A percentile compares a stretch with the other conserved stretches of the same genome.
These are phyloP conservation scores for Lagenaria siceraria DNA, from an alignment of 306 rosid genomes.

Conservation along the genomic window DNA sequence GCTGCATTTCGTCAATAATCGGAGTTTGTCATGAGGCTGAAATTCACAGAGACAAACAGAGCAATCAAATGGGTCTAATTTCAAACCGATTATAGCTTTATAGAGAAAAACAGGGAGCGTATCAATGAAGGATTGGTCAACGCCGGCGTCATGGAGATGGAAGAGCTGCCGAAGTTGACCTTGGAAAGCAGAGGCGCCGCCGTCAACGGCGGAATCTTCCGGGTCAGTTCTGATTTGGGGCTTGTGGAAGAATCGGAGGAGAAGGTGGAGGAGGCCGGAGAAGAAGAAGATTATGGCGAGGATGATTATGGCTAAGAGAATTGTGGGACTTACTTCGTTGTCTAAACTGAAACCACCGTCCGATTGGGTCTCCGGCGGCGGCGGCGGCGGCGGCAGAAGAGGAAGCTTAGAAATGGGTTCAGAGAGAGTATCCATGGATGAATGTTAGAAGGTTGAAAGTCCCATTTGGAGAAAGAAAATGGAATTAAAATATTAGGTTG, in stretches of 20 bases:
- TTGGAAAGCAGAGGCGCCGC: conserved; percentile 55
- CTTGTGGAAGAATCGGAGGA: conserved; percentile 55
- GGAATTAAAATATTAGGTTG: conserved; percentile 4
- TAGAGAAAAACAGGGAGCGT: conserved; percentile 70
- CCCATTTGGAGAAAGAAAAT: neutral
- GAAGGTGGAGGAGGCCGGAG: conserved; percentile 83
- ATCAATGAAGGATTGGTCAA: conserved; percentile 87
- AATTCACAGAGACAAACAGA: conserved; percentile 96
- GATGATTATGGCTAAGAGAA: conserved; percentile 53
- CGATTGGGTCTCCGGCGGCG: conserved; percentile 21
- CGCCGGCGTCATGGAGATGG: conserved; percentile 92
- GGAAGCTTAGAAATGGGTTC: neutral
- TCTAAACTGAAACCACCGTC: conserved; percentile 16
- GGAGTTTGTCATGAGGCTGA: conserved; percentile 68
- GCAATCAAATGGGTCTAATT: conserved; percentile 70
- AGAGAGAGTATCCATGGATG: neutral
- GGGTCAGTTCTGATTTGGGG: conserved; percentile 40
- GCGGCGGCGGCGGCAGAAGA: conserved; percentile 19
- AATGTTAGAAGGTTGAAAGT: neutral
- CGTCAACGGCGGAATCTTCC: conserved; percentile 40
- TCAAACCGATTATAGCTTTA: conserved; percentile 70
- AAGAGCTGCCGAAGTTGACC: conserved; percentile 92
- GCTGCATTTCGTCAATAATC: conserved; percentile 84
- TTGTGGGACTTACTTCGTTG: conserved; percentile 55
- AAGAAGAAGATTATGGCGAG: conserved; percentile 77